phyloP scores from a whole-genome alignment of 768 basidiomycete genomes.

The Naganishia vaughanmartiniae region DNA sequence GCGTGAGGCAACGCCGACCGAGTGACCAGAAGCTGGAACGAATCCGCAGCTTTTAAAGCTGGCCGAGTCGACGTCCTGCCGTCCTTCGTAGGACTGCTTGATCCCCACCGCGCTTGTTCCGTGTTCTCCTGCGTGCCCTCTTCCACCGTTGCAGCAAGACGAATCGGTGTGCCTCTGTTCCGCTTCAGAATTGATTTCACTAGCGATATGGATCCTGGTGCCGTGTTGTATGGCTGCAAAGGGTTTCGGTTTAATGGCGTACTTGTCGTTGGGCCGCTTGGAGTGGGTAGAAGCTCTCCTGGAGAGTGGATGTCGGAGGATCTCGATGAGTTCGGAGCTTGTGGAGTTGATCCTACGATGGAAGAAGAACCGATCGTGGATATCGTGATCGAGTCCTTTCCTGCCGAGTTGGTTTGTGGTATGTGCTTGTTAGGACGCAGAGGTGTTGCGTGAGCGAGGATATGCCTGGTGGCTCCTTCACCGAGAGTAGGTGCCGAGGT shows the following conservation, averaged over 20 bases:
- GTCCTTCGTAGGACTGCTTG: conserved; percentile 30
- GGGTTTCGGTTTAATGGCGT: neutral
- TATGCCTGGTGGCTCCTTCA: neutral
- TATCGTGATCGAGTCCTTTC: neutral
- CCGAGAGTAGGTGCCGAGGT: neutral
- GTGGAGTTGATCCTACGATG: conserved; percentile 7
- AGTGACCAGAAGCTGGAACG: conserved; percentile 31
- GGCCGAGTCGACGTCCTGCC: conserved; percentile 31
- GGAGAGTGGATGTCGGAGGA: neutral
- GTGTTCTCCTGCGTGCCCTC: conserved; percentile 48
- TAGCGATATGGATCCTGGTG: conserved; percentile 12
- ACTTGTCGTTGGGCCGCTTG: conserved; percentile 5
- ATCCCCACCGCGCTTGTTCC: conserved; percentile 44
- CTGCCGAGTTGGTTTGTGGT: neutral
- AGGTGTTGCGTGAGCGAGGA: conserved; percentile 8
- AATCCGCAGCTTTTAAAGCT: conserved; percentile 39
- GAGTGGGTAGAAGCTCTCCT: conserved; percentile 5
- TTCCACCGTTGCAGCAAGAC: conserved; percentile 43
- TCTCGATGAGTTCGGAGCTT: neutral
- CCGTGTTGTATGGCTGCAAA: neutral
- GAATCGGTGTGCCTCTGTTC: conserved; percentile 29
- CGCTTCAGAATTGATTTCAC: conserved; percentile 26
- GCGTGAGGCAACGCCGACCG: conserved; percentile 19
- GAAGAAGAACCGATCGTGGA: neutral
- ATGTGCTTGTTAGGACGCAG: neutral